Evolutionary conservation across 2,329 filamentous ascomycete genomes (phyloP).

Genomic region (Aspergillus phoenicis): DNA sequence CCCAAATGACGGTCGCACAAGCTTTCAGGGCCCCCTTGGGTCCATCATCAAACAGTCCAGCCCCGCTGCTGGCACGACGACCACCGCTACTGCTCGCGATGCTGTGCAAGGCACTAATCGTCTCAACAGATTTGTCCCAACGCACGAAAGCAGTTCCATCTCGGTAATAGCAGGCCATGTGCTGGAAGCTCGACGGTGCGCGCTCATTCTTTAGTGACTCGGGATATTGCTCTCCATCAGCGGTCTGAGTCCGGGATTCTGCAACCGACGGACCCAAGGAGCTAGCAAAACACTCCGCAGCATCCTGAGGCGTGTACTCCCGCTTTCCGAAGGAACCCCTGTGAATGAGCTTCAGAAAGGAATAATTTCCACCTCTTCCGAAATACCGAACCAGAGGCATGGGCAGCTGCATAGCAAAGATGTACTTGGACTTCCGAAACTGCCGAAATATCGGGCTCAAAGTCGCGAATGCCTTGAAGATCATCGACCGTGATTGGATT

Average conservation of each 20-base stretch:
- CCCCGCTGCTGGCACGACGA: conserved; percentile 40
- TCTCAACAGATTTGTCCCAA: conserved; percentile 58
- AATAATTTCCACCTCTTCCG: conserved; percentile 54
- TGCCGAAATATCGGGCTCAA: conserved; percentile 55
- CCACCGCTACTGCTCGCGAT: conserved; percentile 39
- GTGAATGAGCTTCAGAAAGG: conserved; percentile 50
- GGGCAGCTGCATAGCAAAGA: conserved; percentile 58
- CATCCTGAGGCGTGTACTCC: conserved; percentile 36
- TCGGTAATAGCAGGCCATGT: conserved; percentile 58
- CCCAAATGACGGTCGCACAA: conserved; percentile 57
- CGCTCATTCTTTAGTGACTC: conserved; percentile 43
- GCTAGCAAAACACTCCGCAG: conserved; percentile 54
- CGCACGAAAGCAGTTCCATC: conserved; percentile 48
- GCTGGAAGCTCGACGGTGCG: conserved; percentile 50
- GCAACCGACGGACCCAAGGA: conserved; percentile 53
- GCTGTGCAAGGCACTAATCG: conserved; percentile 51
- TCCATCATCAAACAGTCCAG: conserved; percentile 48
- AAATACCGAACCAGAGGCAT: conserved; percentile 47
- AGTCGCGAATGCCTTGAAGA: conserved; percentile 48
- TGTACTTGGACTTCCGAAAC: conserved; percentile 54
- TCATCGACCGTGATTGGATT: conserved; percentile 45
- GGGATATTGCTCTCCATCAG: conserved; percentile 41
- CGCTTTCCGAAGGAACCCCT: conserved; percentile 38
- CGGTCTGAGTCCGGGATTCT: conserved; percentile 45
- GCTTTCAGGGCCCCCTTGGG: conserved; percentile 53